phyloP scores from a whole-genome alignment of 2,329 filamentous ascomycete species.

The Nemania bipapillata region DNA sequence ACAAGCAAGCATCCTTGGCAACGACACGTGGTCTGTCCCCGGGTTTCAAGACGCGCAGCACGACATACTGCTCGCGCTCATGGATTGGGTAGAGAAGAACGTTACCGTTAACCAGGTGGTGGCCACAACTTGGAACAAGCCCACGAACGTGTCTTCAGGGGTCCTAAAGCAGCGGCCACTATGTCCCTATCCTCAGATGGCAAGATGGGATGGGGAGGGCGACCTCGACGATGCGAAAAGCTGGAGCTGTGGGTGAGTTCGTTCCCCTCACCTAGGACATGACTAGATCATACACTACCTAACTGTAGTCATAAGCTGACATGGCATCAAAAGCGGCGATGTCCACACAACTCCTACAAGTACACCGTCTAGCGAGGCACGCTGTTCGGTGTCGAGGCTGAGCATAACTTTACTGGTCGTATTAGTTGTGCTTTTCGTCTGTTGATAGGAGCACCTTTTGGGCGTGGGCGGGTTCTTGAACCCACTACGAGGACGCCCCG shows the following conservation, averaged over 20 bases:
- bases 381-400: not conserved
- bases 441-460: too few relatives aligned
- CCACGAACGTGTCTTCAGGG: conserved; percentile 48
- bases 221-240: conserved; percentile 50
- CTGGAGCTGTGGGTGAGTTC: conserved; percentile 53
- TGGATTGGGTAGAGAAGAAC: conserved; percentile 55
- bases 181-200: conserved; percentile 56
- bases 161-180: conserved; percentile 59
- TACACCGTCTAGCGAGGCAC: conserved; percentile 16
- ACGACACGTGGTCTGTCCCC: conserved; percentile 51
- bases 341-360: conserved; percentile 1
- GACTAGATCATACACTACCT: too few relatives aligned
- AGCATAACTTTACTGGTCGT: conserved; percentile 8
- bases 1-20: conserved; percentile 48
- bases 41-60: conserved; percentile 53
- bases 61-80: conserved; percentile 54
- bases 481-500: too few relatives aligned
- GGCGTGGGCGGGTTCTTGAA: too few relatives aligned
- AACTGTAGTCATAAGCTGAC: not conserved
- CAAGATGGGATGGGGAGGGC: conserved; percentile 52
- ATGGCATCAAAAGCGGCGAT: conserved; percentile 16
- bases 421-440: not conserved
- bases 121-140: conserved; percentile 51
- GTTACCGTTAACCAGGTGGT: conserved; percentile 50
- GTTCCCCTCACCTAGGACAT: not conserved